phyloP scores from a whole-genome alignment of 108 stramenopile genomes.

The Schizochytrium sp. region DNA sequence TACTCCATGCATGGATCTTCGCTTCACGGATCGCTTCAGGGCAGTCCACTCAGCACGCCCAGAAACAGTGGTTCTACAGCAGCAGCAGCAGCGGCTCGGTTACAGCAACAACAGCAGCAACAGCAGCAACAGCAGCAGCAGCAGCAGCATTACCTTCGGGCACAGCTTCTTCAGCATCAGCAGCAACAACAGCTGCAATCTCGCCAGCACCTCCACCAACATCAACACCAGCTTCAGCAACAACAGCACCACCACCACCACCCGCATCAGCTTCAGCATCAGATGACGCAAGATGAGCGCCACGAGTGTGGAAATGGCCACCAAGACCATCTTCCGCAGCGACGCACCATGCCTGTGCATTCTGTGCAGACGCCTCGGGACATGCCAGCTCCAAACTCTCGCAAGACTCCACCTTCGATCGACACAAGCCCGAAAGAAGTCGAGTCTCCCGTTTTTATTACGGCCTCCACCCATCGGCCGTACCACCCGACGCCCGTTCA shows the following conservation, averaged over 20 bases:
- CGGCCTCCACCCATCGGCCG: constrained; percentile 11
- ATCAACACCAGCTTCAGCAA: constrained; percentile 25
- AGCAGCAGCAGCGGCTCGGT: background rate
- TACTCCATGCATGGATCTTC: background rate
- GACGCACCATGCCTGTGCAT: background rate
- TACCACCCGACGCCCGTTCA: background rate
- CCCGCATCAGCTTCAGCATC: background rate
- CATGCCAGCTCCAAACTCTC: background rate
- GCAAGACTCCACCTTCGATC: background rate
- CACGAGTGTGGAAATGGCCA: background rate
- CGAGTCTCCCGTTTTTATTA: constrained; percentile 33
- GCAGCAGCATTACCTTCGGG: background rate
- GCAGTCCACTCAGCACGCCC: background rate
- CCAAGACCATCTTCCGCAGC: background rate
- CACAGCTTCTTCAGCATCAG: background rate
- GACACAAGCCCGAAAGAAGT: background rate
- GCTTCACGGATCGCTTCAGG: background rate
- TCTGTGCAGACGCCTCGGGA: background rate
- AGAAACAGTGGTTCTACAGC: too few species aligned
- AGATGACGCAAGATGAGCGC: background rate
- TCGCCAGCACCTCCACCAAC: background rate
- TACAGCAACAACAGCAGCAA: background rate
- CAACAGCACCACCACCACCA: background rate
- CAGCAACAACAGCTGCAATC: constrained; percentile 8
- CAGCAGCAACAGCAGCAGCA: constrained; percentile 15